phyloP scores from a whole-genome alignment of 352 stramenopile species.

The Pythium sp. region DNA sequence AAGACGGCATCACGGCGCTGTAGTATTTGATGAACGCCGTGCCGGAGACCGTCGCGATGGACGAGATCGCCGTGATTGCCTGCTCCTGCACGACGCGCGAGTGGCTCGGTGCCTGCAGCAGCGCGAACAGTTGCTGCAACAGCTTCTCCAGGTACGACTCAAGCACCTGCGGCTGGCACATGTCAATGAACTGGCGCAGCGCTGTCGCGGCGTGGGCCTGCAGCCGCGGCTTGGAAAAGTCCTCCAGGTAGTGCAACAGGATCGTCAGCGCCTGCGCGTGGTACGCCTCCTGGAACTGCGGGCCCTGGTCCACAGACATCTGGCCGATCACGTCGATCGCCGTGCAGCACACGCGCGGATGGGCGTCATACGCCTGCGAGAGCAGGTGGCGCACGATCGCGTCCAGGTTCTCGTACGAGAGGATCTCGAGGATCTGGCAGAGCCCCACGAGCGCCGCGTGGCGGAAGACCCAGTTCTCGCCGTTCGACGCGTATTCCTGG shows the following conservation, averaged over 20 bases:
- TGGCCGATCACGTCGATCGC: constrained; percentile 84
- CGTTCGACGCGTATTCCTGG: constrained; percentile 59
- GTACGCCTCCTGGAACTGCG: constrained; percentile 77
- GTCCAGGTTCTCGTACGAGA: constrained; percentile 60
- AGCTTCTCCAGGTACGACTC: constrained; percentile 75
- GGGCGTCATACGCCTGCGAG: constrained; percentile 57
- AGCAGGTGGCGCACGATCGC: constrained; percentile 69
- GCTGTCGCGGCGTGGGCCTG: constrained; percentile 75
- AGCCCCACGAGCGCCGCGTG: constrained; percentile 77
- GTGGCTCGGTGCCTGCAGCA: constrained; percentile 47
- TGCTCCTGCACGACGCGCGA: constrained; percentile 76
- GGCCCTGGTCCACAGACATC: constrained; percentile 72
- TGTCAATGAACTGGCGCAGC: constrained; percentile 83
- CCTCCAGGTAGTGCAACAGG: constrained; percentile 63
- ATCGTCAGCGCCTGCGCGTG: constrained; percentile 63
- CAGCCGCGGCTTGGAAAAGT: constrained; percentile 54
- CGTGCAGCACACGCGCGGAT: constrained; percentile 80
- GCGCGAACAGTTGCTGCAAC: constrained; percentile 59
- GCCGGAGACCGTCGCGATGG: constrained; percentile 64
- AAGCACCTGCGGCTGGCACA: constrained; percentile 61
- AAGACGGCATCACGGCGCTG: constrained; percentile 60
- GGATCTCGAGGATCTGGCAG: constrained; percentile 80
- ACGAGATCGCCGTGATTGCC: constrained; percentile 78
- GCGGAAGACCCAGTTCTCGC: constrained; percentile 69
- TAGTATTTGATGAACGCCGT: constrained; percentile 74